A percentile compares a stretch with the other conserved stretches of the same genome.
Conservation (phyloP, 2,329 filamentous ascomycete species). For the Ceratocystis colombiana region DNA sequence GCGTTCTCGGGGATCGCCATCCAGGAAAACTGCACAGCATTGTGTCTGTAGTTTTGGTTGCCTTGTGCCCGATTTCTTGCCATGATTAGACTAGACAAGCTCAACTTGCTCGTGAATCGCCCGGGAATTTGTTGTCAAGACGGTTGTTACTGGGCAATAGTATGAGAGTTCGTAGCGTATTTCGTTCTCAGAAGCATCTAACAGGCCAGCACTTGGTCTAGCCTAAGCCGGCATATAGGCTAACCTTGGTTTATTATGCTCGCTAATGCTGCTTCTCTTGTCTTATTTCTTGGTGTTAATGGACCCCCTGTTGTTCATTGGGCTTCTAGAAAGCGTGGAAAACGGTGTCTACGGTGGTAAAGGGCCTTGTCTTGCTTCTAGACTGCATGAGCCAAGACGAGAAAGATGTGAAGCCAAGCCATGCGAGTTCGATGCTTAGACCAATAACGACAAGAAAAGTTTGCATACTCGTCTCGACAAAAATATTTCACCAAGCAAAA, state of each 20-base stretch:
- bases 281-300: constrained; percentile 8
- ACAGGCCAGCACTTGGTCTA: background rate
- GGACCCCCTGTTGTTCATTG: background rate
- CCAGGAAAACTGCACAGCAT: background rate
- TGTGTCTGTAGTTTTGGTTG: background rate
- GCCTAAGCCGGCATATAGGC: constrained; percentile 1
- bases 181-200: background rate
- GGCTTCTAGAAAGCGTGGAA: constrained; percentile 11
- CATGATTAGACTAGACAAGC: background rate
- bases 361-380: background rate
- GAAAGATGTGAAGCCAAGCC: background rate
- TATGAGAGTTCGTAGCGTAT: background rate
- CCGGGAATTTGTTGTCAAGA: background rate
- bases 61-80: background rate
- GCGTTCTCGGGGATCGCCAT: background rate
- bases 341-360: background rate
- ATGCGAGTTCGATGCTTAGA: background rate
- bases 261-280: constrained; percentile 4
- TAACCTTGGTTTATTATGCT: constrained; percentile 13
- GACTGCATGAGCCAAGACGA: background rate
- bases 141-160: background rate
- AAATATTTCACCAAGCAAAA: background rate
- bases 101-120: no score
- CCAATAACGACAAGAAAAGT: background rate
- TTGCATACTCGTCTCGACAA: background rate